These are phyloP conservation scores for barrel medic (Medicago truncatula) DNA, from an alignment of 306 rosid species.

Conservation along the genomic window DNA sequence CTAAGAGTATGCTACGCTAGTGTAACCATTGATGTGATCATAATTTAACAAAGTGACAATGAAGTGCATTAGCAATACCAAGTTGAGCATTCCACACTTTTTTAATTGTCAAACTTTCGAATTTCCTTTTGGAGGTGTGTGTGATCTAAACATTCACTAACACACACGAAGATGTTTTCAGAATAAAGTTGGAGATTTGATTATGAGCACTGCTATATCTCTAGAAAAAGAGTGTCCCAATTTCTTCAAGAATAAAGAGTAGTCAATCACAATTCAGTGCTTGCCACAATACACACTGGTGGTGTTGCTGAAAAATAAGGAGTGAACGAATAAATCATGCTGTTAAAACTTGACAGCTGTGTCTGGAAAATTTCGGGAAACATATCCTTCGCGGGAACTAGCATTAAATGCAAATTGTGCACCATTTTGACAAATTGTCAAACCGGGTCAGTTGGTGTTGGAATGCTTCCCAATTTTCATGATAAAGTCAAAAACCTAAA, in stretches of 20 bases:
- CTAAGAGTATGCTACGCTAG: not conserved
- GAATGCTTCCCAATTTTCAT: slow-evolving; percentile 34
- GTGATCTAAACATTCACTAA: slow-evolving; percentile 28
- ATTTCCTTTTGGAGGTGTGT: slow-evolving; percentile 15
- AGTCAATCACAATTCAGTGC: too few relatives aligned
- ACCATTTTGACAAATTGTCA: slow-evolving; percentile 47
- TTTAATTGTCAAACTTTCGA: slow-evolving; percentile 37
- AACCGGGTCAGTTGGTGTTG: slow-evolving; percentile 40
- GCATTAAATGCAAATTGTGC: slow-evolving; percentile 42
- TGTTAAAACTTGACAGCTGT: too few relatives aligned
- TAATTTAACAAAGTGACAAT: slow-evolving; percentile 36
- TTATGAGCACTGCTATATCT: too few relatives aligned
- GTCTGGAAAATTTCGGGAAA: too few relatives aligned
- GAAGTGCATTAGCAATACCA: slow-evolving; percentile 23
- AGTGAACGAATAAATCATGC: too few relatives aligned
- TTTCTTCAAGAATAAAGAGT: too few relatives aligned
- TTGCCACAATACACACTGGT: too few relatives aligned
- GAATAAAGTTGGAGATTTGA: slow-evolving; percentile 41
- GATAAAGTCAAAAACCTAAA: slow-evolving; percentile 41
- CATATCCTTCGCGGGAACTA: too few relatives aligned
- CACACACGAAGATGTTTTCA: slow-evolving; percentile 17
- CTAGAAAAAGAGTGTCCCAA: too few relatives aligned
- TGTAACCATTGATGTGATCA: not conserved
- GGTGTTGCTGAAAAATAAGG: too few relatives aligned
- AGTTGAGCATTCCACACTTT: not conserved